Base-by-base conservation (phyloP, 169 alveolate species). In the Plasmodium falciparum region DNA sequence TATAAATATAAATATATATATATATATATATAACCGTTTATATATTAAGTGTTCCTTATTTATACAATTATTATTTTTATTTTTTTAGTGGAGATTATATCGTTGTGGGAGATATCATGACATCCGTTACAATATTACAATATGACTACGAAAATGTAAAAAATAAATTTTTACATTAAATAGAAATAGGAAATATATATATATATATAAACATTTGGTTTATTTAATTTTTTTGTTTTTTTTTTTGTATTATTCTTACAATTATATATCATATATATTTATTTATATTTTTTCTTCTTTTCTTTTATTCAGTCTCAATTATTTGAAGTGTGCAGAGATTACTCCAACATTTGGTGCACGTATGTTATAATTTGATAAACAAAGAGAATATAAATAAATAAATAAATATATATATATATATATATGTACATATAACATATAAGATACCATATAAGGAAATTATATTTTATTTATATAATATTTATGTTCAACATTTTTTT, bases 71-170 rank as follows among this genome's bases (percentile, higher is more conserved):
- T 9, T n/a, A 52, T 52, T 52, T 52, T 43, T n/a, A 8, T 65
- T 49, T 65, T 52, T 76, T 13, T 61, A 76, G 89, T 20, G 73
- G 70, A 20, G 70, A 83, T 61, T 83, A 83, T 61, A 39, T 83
- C 62, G 59, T 70, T 15, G 91, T 83, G n/a, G 91, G 91, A 8
- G 91, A 83, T 26, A 69, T 83, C 24, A 83, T 83, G 91, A 83
- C 91, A n/a, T 83, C 91, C 39, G 91, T 83, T 17, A 83, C 91
- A 6, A 62, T 83, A 49, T 24, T 83, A 52, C 54, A 80, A n/a
- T 83, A 83, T 33, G 91, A 83, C 15, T 76, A 63, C 45, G 47
- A 76, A 7, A 76, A 76, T 33, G 89, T 76, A 76, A 58, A 39
- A 56, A 74, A 59, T 13, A 11, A 52, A 52, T 45, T 17, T 24